Percentiles rank a stretch among this genome's conserved stretches.
These are phyloP conservation scores for Verticillium isaacii DNA, from an alignment of 2,329 filamentous ascomycete species.

Conservation along the genomic window DNA sequence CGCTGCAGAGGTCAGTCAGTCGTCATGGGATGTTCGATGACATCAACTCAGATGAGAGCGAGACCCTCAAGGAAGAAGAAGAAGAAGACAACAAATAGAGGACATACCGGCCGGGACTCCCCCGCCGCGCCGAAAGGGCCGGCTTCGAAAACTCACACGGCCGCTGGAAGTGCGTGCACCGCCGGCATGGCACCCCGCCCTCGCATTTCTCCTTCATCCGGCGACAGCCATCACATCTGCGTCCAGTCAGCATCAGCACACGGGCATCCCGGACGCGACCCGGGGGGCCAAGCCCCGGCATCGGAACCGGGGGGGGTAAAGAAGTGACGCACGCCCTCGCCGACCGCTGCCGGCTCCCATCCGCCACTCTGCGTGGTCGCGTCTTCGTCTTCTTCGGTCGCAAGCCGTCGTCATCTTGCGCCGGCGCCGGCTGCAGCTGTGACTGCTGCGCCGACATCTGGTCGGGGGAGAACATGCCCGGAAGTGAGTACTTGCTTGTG, in stretches of 20 bases:
- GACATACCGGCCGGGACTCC: neutral
- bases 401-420: neutral
- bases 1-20: neutral
- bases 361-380: neutral
- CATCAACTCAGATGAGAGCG: neutral
- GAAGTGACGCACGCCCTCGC: neutral
- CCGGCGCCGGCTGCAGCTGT: neutral
- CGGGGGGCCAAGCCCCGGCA: neutral
- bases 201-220: slow-evolving; percentile 53
- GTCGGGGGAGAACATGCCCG: neutral
- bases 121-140: neutral
- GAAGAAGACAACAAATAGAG: neutral
- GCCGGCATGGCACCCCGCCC: slow-evolving; percentile 47
- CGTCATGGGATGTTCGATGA: too few species aligned
- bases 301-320: neutral
- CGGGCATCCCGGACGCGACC: neutral
- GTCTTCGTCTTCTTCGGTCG: neutral
- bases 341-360: neutral
- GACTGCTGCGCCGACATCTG: neutral
- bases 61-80: neutral
- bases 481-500: neutral
- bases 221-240: slow-evolving; percentile 50
- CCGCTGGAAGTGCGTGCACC: slow-evolving; percentile 45
- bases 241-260: slow-evolving; percentile 7
- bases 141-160: slow-evolving; percentile 39